A percentile compares a stretch with the other conserved stretches of the same genome.
These are phyloP conservation scores for Centella asiatica DNA, from an alignment of 129 eudicot species.

Conservation along the genomic window DNA sequence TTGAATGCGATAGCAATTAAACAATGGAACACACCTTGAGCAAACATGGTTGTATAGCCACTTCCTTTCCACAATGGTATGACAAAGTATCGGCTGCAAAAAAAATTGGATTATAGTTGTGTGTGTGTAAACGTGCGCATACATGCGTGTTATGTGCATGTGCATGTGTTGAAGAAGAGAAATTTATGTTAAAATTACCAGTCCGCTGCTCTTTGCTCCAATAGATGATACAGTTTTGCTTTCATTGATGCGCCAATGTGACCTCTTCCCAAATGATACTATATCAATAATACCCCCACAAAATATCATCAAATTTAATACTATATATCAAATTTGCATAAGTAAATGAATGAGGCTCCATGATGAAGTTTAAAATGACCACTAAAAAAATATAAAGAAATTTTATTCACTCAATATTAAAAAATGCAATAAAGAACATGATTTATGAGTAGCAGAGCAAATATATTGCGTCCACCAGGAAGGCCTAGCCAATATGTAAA, in stretches of 20 bases:
- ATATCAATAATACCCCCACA: not conserved
- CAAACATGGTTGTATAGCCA: conserved; percentile 85
- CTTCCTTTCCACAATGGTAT: conserved; percentile 93
- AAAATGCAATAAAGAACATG: no score
- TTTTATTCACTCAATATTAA: not conserved
- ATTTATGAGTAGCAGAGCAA: no score
- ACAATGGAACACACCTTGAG: conserved; percentile 57
- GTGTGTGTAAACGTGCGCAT: no score
- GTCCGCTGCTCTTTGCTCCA: conserved; percentile 67
- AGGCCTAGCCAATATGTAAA: no score
- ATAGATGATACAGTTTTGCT: conserved; percentile 52
- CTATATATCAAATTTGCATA: not conserved
- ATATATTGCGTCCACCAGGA: no score
- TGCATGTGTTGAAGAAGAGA: not conserved
- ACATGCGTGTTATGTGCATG: no score
- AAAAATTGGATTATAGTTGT: not conserved
- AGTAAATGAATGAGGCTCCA: not conserved
- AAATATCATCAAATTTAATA: not conserved
- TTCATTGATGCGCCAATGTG: conserved; percentile 87
- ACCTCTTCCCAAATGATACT: conserved; percentile 97
- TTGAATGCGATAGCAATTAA: not conserved
- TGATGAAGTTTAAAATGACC: not conserved
- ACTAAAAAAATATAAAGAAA: not conserved
- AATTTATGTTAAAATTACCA: conserved; percentile 37
- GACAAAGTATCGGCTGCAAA: conserved; percentile 71